Conservation (phyloP, 176 grass and related monocot genomes). For the Avena eriantha region DNA sequence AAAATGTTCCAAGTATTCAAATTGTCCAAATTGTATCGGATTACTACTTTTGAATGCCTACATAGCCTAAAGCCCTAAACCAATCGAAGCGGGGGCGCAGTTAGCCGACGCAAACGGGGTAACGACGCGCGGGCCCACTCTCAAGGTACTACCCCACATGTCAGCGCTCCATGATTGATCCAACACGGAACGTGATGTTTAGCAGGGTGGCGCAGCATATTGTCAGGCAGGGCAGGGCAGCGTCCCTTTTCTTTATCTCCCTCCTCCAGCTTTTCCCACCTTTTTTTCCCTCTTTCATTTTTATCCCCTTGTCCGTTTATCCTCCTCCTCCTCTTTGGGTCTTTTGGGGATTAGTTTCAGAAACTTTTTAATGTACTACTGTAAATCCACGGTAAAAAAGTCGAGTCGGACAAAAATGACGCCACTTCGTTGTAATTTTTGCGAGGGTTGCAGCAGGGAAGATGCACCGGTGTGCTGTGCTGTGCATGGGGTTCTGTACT, state of each 20-base stretch:
- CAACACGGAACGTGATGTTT: constrained; percentile 49
- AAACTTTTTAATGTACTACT: background rate
- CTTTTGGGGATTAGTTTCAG: background rate
- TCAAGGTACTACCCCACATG: background rate
- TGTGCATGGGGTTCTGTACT: background rate
- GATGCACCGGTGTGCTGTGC: background rate
- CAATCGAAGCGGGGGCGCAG: too few relatives aligned
- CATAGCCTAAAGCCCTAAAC: too few relatives aligned
- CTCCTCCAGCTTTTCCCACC: constrained; percentile 30
- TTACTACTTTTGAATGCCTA: too few relatives aligned
- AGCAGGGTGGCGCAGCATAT: constrained; percentile 43
- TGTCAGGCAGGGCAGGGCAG: constrained; percentile 28
- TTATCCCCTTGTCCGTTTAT: constrained; percentile 12
- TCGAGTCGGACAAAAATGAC: too few relatives aligned
- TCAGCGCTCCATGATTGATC: constrained; percentile 44
- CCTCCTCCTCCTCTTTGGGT: background rate
- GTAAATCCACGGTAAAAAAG: background rate
- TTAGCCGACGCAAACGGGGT: background rate
- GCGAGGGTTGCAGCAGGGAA: background rate
- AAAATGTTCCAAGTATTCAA: too few relatives aligned
- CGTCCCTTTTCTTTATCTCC: constrained; percentile 33
- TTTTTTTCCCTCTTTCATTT: background rate
- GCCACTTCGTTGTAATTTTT: background rate
- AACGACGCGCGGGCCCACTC: background rate
- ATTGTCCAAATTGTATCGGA: too few relatives aligned